Percentiles rank a stretch among this genome's conserved stretches.
These are phyloP conservation scores for Vanrija sp. DNA, from an alignment of 1,284 basidiomycete species.

Conservation along the genomic window DNA sequence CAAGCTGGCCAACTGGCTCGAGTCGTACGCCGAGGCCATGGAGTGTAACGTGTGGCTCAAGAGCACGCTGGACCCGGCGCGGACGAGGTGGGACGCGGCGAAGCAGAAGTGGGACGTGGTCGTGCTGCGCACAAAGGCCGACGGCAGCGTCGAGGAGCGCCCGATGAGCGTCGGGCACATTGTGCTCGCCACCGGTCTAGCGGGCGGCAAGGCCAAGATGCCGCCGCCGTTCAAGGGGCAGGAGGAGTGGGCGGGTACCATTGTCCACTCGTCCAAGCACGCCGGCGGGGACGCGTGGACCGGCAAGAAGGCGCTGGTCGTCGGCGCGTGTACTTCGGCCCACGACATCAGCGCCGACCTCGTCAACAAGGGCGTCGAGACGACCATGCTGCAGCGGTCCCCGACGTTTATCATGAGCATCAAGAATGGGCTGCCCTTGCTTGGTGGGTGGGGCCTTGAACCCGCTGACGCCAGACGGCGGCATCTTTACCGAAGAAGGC, in stretches of 20 bases:
- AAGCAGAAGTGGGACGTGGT: constrained; percentile 58
- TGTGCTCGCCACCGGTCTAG: constrained; percentile 61
- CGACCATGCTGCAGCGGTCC: constrained; percentile 62
- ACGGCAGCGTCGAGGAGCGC: constrained; percentile 48
- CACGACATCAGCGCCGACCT: constrained; percentile 52
- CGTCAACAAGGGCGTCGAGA: constrained; percentile 53
- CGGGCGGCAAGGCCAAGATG: constrained; percentile 56
- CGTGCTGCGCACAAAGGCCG: constrained; percentile 47
- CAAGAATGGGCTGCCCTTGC: constrained; percentile 51
- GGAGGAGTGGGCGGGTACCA: constrained; percentile 57
- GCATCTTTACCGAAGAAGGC: constrained; percentile 55
- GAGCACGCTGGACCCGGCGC: constrained; percentile 50
- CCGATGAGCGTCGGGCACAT: constrained; percentile 52
- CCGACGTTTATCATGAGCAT: constrained; percentile 62
- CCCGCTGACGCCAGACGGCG: constrained; percentile 25
- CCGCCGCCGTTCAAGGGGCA: constrained; percentile 50
- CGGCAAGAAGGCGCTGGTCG: constrained; percentile 60
- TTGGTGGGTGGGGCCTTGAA: constrained; percentile 20
- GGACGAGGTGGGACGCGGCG: constrained; percentile 52
- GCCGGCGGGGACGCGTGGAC: constrained; percentile 53
- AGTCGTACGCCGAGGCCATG: constrained; percentile 61
- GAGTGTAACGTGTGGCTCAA: constrained; percentile 66
- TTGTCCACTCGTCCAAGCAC: constrained; percentile 58
- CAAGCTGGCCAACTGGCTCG: constrained; percentile 65
- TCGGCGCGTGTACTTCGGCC: constrained; percentile 61